Base-by-base conservation (phyloP, 768 basidiomycete genomes). In the Hygrocybe punicea region DNA sequence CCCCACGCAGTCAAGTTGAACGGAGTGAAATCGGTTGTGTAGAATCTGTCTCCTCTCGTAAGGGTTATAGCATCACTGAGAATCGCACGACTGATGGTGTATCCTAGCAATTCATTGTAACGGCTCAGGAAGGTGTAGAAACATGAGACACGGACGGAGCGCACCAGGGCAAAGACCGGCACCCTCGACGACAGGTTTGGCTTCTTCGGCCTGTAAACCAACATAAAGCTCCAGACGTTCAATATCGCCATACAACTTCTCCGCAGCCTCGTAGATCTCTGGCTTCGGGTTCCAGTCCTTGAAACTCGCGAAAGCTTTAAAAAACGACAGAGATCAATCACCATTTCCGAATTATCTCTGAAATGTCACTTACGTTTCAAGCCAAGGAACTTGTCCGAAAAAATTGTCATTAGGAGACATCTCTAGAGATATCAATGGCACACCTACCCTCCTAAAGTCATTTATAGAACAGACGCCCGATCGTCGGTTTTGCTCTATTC, bases 391-490 rank as follows among this genome's bases (percentile, higher is more conserved):
- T 85, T 53, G 9, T 6, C 13, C 51, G 36, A 19, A 52, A n/a
- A 40, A 17, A 25, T 25, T 17, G 19, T 11, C n/a, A 48, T 29
- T 4, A 34, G 34, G 19, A 42, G 23, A 33, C 8, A 37, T 44
- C 37, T 34, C 45, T 21, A 1, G 16, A 6, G 5, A 55, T 14
- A 29, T 40, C 35, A 36, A 45, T 21, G 17, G 10, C n/a, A 33
- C 48, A 53, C 70, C 53, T 58, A 79, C 82, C 77, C 79, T 84
- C 55, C 91, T 77, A 72, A 93, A 93, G 58, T 93, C 91, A 60
- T 93, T 93, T 59, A 93, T 67, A 2, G 87, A 85, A 66, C 91
- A 93, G 17, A 86, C 84, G 47, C 90, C 91, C 91, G 91, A 94
- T 19, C 66, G 61, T 29, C 91, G 81, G 65, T 82, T 87, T 56